Conservation (phyloP, 2,329 filamentous ascomycete genomes). For the Cadophora gregata region DNA sequence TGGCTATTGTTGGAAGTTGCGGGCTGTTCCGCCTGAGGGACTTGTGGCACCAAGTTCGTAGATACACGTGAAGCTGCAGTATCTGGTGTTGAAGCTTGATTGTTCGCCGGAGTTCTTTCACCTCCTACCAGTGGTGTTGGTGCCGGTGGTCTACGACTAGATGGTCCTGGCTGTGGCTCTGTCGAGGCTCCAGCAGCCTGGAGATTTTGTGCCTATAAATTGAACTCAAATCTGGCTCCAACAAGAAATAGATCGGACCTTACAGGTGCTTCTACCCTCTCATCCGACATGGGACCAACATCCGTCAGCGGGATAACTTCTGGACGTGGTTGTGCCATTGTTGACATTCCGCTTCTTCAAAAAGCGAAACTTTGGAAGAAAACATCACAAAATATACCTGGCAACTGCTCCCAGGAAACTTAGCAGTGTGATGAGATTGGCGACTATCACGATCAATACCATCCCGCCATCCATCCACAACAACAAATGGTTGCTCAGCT, state of each 20-base stretch:
- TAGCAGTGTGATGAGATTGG: background rate
- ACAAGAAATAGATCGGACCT: background rate
- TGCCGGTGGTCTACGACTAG: background rate
- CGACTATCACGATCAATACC: background rate
- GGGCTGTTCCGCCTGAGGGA: background rate
- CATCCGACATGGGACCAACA: background rate
- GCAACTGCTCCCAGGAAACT: background rate
- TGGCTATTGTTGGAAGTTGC: background rate
- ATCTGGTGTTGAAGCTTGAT: background rate
- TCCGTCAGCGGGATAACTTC: background rate
- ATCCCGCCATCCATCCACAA: background rate
- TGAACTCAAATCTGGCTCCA: no score
- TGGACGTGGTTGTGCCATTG: background rate
- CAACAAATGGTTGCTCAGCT: conserved; percentile 11
- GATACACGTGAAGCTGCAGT: background rate
- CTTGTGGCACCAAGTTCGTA: background rate
- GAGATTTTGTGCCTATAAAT: background rate
- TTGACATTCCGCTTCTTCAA: no score
- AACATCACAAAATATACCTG: background rate
- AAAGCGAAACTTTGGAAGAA: background rate
- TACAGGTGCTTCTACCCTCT: background rate
- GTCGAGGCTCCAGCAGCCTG: background rate
- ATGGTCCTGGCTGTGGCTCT: background rate
- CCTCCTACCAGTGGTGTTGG: background rate
- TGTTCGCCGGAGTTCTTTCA: background rate